These are phyloP conservation scores for Betula pendula DNA, from an alignment of 306 rosid genomes.

Conservation along the genomic window DNA sequence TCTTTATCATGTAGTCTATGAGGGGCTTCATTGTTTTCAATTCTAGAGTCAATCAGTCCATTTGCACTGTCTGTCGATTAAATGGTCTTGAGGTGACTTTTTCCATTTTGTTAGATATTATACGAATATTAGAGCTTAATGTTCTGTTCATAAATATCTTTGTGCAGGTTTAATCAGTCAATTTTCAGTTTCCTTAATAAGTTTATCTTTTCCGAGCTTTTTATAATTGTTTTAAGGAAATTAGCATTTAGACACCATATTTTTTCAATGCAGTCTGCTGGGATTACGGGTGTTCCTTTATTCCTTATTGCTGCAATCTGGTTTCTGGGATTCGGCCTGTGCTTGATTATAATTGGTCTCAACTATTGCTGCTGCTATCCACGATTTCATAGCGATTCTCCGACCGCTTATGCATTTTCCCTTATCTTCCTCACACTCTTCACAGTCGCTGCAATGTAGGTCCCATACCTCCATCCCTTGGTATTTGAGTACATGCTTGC, in stretches of 20 bases:
- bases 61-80: no score
- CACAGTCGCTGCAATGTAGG: conserved; percentile 48
- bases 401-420: conserved; percentile 29
- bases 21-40: no score
- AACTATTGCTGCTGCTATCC: conserved; percentile 29
- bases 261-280: conserved; percentile 62
- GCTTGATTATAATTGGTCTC: conserved; percentile 38
- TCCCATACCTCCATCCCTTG: background rate
- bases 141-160: no score
- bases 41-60: no score
- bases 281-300: conserved; percentile 59
- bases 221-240: background rate
- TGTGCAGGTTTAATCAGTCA: no score
- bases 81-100: no score
- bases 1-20: no score
- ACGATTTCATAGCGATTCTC: conserved; percentile 31
- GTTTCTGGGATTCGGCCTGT: conserved; percentile 45
- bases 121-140: no score
- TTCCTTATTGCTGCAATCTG: conserved; percentile 59
- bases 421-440: conserved; percentile 38
- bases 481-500: no score
- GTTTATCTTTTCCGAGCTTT: background rate
- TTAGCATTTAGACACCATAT: background rate
- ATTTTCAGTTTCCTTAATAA: background rate
- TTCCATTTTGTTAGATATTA: no score